phyloP scores from a whole-genome alignment of 805 yeast genomes.

The Candida pini region DNA sequence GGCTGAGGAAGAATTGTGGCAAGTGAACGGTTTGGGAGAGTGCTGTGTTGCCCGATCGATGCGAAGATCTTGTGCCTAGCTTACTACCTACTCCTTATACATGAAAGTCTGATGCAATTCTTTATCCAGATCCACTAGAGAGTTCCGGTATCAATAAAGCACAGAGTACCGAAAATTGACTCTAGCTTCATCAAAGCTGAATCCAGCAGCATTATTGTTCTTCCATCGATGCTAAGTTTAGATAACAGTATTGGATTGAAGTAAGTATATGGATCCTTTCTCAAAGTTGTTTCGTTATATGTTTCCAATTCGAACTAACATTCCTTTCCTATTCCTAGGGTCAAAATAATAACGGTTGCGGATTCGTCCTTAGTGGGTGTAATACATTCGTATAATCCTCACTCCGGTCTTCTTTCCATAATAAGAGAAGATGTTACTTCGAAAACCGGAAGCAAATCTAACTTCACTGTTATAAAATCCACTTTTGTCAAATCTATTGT shows the following conservation, averaged over 20 bases:
- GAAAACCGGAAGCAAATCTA: slow-evolving; percentile 13
- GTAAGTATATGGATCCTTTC: slow-evolving; percentile 19
- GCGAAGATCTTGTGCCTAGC: too few relatives aligned
- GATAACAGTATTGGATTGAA: slow-evolving; percentile 30
- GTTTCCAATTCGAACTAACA: neutral
- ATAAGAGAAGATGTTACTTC: slow-evolving; percentile 24
- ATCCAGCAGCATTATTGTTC: too few relatives aligned
- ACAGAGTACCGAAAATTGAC: too few relatives aligned
- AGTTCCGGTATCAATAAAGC: too few relatives aligned
- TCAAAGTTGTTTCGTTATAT: neutral
- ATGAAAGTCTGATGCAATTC: too few relatives aligned
- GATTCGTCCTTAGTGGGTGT: slow-evolving; percentile 57
- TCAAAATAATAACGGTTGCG: slow-evolving; percentile 53
- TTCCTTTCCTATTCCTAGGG: slow-evolving; percentile 30
- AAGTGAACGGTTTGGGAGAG: too few relatives aligned
- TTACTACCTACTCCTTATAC: too few relatives aligned
- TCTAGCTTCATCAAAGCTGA: too few relatives aligned
- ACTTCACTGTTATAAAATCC: slow-evolving; percentile 49
- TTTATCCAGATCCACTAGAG: too few relatives aligned
- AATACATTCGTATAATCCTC: slow-evolving; percentile 56
- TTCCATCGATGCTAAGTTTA: slow-evolving; percentile 20
- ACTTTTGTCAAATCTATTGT: slow-evolving; percentile 51
- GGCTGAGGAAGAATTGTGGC: too few relatives aligned
- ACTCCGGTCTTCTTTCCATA: slow-evolving; percentile 36
- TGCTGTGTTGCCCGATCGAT: too few relatives aligned